phyloP scores from a whole-genome alignment of 305 asterid genomes.

The Petunia hybrid region DNA sequence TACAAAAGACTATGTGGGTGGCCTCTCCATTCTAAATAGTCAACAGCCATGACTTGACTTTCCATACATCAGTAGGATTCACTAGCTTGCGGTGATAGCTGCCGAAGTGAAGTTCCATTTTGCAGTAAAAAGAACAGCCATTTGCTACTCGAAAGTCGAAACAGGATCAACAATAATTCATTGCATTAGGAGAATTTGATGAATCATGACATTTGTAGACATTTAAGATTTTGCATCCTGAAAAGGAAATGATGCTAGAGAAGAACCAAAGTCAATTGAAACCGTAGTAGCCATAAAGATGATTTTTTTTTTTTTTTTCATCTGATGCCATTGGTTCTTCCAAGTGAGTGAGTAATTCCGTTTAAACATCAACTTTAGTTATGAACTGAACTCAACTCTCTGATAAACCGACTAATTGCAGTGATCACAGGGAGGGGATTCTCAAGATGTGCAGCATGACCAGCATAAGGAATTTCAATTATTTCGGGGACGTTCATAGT shows the following conservation, averaged over 20 bases:
- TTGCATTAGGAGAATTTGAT: neutral
- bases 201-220: neutral
- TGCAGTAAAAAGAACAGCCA: neutral
- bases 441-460: constrained; percentile 96
- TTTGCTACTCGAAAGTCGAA: no score
- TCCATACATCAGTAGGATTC: neutral
- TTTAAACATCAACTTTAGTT: constrained; percentile 10
- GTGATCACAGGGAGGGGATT: constrained; percentile 81
- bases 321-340: neutral
- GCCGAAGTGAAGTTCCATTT: neutral
- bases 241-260: neutral
- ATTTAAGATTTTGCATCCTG: neutral
- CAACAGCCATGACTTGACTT: neutral
- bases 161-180: neutral
- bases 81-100: neutral
- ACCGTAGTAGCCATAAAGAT: neutral
- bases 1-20: neutral
- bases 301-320: constrained; percentile 12
- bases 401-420: constrained; percentile 61
- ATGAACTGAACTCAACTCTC: neutral
- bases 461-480: constrained; percentile 70
- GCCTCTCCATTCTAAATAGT: neutral
- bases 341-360: neutral
- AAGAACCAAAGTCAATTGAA: neutral
- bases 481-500: constrained; percentile 42